phyloP scores from a whole-genome alignment of 73 alveolate species.

The Paramecium primaurelia region DNA sequence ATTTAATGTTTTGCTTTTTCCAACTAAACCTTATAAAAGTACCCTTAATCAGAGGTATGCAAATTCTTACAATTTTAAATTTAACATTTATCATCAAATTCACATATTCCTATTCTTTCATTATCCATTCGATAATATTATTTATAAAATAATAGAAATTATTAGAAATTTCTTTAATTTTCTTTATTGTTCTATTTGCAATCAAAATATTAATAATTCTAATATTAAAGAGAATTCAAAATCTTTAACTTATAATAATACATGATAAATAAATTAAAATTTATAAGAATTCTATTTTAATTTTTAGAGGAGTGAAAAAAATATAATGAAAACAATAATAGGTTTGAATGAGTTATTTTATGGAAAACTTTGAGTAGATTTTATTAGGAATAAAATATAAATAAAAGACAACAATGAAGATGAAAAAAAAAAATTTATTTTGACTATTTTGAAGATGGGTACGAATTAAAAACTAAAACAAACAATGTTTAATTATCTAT shows the following conservation, averaged over 20 bases:
- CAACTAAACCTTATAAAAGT: background rate
- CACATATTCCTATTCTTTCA: background rate
- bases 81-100: background rate
- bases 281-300: too few species aligned
- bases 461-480: background rate
- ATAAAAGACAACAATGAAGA: background rate
- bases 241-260: too few species aligned
- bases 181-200: too few species aligned
- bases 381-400: background rate
- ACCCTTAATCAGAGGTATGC: background rate
- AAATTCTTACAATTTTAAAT: background rate
- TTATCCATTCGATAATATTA: background rate
- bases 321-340: constrained; percentile 47
- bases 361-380: constrained; percentile 22
- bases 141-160: background rate
- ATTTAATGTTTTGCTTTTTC: background rate
- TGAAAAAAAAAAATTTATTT: constrained; percentile 27
- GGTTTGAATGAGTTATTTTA: constrained; percentile 10
- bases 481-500: background rate
- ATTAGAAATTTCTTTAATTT: background rate
- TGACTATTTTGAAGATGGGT: background rate
- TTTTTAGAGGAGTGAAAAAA: constrained; percentile 8
- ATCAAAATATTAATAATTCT: background rate
- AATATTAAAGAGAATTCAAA: too few species aligned
- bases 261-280: too few species aligned